A percentile compares a stretch with the other conserved stretches of the same genome.
phyloP scores from a whole-genome alignment of 2,329 filamentous ascomycete species.

The Chalara sp. region DNA sequence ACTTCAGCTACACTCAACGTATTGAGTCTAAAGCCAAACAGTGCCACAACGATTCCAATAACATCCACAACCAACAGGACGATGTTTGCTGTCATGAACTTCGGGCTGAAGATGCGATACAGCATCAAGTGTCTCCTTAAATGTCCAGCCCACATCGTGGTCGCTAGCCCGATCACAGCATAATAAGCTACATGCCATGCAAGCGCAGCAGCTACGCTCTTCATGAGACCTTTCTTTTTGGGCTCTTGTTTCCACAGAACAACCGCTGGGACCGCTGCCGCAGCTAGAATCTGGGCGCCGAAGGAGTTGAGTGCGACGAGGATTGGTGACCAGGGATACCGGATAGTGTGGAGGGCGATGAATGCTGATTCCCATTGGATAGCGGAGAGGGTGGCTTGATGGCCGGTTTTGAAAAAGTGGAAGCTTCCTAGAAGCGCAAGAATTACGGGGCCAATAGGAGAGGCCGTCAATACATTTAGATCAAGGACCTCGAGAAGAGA shows the following conservation, averaged over 20 bases:
- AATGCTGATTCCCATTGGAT: conserved; percentile 98
- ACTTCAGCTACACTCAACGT: conserved; percentile 75
- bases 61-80: conserved; percentile 73
- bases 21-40: conserved; percentile 70
- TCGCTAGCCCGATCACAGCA: conserved; percentile 74
- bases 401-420: conserved; percentile 96
- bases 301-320: conserved; percentile 82
- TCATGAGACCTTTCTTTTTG: conserved; percentile 41
- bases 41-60: conserved; percentile 61
- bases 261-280: conserved; percentile 70
- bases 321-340: conserved; percentile 84
- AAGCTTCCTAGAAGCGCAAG: conserved; percentile 86
- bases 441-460: conserved; percentile 74
- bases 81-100: conserved; percentile 77
- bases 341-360: conserved; percentile 73
- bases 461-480: conserved; percentile 52
- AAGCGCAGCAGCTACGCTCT: conserved; percentile 62
- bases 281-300: conserved; percentile 79
- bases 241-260: conserved; percentile 86
- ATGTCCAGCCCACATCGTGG: conserved; percentile 84
- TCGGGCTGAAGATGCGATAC: conserved; percentile 85
- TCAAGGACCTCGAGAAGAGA: conserved; percentile 63
- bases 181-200: conserved; percentile 76
- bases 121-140: conserved; percentile 91
- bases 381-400: conserved; percentile 78